Evolutionary conservation across 805 yeast species (phyloP).

Genomic region (Scheffersomyces coipomensis): DNA sequence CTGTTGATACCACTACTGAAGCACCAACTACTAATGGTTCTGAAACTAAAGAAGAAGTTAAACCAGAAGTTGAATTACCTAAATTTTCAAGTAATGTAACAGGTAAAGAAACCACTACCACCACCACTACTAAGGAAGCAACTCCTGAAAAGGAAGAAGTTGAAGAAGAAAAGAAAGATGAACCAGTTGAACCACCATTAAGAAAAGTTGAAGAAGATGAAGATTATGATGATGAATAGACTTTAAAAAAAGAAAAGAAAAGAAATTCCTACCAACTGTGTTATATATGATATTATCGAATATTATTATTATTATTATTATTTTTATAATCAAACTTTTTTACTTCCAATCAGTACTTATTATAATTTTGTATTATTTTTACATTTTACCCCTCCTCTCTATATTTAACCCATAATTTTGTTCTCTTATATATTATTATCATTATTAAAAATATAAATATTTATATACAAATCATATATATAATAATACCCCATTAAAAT

Average conservation of each 20-base stretch:
- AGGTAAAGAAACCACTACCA: no score
- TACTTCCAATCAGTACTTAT: no score
- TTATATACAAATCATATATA: no score
- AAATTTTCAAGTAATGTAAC: constrained; percentile 19
- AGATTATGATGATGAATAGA: constrained; percentile 40
- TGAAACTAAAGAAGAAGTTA: constrained; percentile 2
- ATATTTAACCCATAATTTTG: background rate
- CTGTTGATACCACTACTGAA: constrained; percentile 2
- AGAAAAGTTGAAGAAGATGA: constrained; percentile 47
- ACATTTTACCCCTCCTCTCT: no score
- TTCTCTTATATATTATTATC: background rate
- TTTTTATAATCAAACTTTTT: no score
- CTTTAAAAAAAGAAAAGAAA: no score
- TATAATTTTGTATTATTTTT: background rate
- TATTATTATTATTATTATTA: no score
- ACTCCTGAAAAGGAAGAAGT: constrained; percentile 15
- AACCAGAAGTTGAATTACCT: constrained; percentile 8
- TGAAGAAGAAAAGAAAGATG: constrained; percentile 22
- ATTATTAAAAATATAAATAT: no score
- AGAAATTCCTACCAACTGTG: no score
- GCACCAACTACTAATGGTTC: constrained; percentile 6
- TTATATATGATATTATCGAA: no score
- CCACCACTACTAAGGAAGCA: background rate
- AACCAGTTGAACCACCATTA: constrained; percentile 43
- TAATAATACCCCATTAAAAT: no score